phyloP scores from a whole-genome alignment of 2,329 filamentous ascomycete species.

The Meredithiella fracta region DNA sequence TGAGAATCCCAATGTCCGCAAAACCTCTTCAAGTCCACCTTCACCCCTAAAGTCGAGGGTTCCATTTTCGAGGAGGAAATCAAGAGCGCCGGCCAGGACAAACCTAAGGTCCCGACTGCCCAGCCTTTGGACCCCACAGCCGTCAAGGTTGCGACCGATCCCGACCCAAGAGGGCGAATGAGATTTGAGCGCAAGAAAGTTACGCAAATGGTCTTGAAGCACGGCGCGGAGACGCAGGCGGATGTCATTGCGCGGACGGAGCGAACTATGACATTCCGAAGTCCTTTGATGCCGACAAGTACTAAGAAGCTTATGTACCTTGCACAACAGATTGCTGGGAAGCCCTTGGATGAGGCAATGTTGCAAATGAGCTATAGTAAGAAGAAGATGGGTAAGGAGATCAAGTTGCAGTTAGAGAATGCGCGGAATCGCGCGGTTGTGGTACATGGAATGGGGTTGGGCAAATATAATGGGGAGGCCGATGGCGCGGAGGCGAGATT shows the following conservation, averaged over 20 bases:
- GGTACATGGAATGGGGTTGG: conserved; percentile 69
- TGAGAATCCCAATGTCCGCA: conserved; percentile 27
- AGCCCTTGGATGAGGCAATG: conserved; percentile 86
- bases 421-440: conserved; percentile 70
- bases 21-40: conserved; percentile 25
- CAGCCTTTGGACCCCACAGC: conserved; percentile 12
- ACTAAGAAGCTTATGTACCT: conserved; percentile 83
- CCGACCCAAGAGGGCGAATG: conserved; percentile 52
- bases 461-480: conserved; percentile 23
- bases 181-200: conserved; percentile 76
- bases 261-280: conserved; percentile 40
- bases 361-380: conserved; percentile 88
- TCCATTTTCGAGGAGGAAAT: conserved; percentile 48
- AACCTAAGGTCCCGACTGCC: conserved; percentile 17
- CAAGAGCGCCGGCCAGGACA: conserved; percentile 24
- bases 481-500: conserved; percentile 21
- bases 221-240: conserved; percentile 32
- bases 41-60: conserved; percentile 30
- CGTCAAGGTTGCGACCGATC: conserved; percentile 39
- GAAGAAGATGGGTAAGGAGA: conserved; percentile 77
- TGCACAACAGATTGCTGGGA: conserved; percentile 77
- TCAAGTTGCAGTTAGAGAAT: conserved; percentile 61
- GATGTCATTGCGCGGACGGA: conserved; percentile 52
- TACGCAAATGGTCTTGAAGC: conserved; percentile 53
- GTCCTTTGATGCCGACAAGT: conserved; percentile 62